Conservation (phyloP, 805 yeast genomes). For the Wickerhamiella vanderwaltii region DNA sequence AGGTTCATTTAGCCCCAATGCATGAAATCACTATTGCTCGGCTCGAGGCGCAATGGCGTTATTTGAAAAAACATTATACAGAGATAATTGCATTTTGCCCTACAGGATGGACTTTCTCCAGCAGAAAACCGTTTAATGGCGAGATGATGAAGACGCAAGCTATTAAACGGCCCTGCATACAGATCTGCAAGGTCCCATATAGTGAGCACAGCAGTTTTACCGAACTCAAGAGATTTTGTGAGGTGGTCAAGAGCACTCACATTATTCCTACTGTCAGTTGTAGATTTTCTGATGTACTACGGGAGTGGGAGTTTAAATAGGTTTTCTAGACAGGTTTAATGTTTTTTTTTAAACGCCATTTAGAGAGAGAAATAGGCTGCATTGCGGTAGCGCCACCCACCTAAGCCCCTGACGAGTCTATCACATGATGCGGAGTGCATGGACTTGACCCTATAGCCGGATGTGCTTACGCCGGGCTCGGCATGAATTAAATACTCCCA, state of each 20-base stretch:
- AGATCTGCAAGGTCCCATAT: constrained; percentile 64
- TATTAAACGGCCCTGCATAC: constrained; percentile 29
- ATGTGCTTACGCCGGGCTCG: too few relatives aligned
- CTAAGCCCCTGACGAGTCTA: too few relatives aligned
- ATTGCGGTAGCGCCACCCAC: too few relatives aligned
- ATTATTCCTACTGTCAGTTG: constrained; percentile 68
- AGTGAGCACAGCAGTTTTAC: constrained; percentile 88
- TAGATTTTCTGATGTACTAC: constrained; percentile 16
- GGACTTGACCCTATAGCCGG: too few relatives aligned
- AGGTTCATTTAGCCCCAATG: constrained; percentile 67
- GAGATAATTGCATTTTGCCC: constrained; percentile 67
- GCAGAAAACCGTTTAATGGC: constrained; percentile 15
- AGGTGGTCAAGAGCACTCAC: constrained; percentile 36
- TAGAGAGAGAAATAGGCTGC: too few relatives aligned
- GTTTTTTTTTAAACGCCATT: background rate
- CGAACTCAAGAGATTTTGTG: constrained; percentile 59
- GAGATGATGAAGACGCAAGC: constrained; percentile 25
- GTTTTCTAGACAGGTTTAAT: too few relatives aligned
- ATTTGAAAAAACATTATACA: constrained; percentile 37
- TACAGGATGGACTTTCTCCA: constrained; percentile 76
- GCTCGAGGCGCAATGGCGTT: constrained; percentile 40
- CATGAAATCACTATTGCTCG: constrained; percentile 33
- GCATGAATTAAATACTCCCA: too few relatives aligned
- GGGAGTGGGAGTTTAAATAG: constrained; percentile 19
- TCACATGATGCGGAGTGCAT: too few relatives aligned